Evolutionary conservation across 441 rosid species (phyloP).

Genomic region (Raphanus hybrid): DNA sequence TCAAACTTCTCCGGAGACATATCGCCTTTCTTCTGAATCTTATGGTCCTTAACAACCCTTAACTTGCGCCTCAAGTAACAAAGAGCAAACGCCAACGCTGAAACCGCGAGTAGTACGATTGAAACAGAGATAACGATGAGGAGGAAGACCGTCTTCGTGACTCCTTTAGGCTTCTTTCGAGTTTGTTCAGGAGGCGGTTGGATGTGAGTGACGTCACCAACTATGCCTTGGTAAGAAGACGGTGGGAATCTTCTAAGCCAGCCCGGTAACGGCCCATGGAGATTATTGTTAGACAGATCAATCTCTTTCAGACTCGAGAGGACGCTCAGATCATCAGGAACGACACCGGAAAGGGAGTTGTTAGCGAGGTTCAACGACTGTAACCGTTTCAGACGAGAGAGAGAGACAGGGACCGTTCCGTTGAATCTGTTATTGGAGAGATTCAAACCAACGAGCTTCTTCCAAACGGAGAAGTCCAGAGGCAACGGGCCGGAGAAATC

Average conservation of each 20-base stretch:
- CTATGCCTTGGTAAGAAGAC: conserved; percentile 64
- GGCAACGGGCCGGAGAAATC: conserved; percentile 75
- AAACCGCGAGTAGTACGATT: conserved; percentile 53
- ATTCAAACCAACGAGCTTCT: conserved; percentile 70
- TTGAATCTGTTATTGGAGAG: conserved; percentile 72
- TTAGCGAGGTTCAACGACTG: conserved; percentile 73
- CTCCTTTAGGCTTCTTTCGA: conserved; percentile 45
- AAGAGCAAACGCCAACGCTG: conserved; percentile 57
- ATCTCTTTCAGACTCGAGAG: conserved; percentile 57
- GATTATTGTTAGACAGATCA: conserved; percentile 66
- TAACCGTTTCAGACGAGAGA: conserved; percentile 59
- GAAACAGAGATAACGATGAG: conserved; percentile 52
- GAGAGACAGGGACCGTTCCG: conserved; percentile 67
- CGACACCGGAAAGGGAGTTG: conserved; percentile 70
- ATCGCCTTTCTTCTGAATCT: conserved; percentile 55
- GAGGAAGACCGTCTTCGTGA: conserved; percentile 57
- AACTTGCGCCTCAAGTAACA: conserved; percentile 58
- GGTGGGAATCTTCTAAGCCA: conserved; percentile 68
- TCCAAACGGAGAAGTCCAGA: conserved; percentile 73
- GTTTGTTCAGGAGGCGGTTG: conserved; percentile 38
- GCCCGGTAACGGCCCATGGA: conserved; percentile 61
- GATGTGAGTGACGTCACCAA: conserved; percentile 30
- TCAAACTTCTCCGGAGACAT: conserved; percentile 69
- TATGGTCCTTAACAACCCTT: conserved; percentile 48
- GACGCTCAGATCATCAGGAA: conserved; percentile 66